Base-by-base conservation (phyloP, 805 yeast species). In the Kluyveromyces siamensis region DNA sequence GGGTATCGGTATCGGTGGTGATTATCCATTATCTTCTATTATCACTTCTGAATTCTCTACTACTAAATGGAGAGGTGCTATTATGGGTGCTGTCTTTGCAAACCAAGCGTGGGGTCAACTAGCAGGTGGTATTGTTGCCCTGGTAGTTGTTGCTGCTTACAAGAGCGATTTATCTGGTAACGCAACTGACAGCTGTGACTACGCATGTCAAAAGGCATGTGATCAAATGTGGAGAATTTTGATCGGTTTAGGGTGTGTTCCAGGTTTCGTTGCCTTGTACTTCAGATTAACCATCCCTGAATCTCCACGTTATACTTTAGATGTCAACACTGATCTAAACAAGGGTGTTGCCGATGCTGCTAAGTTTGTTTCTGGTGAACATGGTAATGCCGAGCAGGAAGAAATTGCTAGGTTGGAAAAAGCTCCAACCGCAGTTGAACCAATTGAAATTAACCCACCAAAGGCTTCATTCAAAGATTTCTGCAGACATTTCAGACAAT, bases 1-100 rank as follows among this genome's bases (percentile, higher is more conserved):
- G 87, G 96, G 96, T 76, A 83, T 89, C 60, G 96, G 96, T 80
- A 89, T 88, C 59, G 96, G 96, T 74, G 96, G 96, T 77, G 96
- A 88, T 73, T 88, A 88, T 68, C 96, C 96, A 57, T 76, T 89
- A 61, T 87, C 96, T 16, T 87, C 96, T n/a, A 84, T 88, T 67
- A 88, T 88, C 56, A 84, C 96, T 9, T 83, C 96, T 50, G 96
- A 88, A 74, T 88, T 88, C 62, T 78, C 96, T 27, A 87, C 96
- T 51, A 88, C 96, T 56, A 87, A 85, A 70, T 88, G 96, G 95
- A 86, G 96, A 81, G 96, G 96, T 77, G 96, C 96, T 55, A 87
- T 87, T 60, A 88, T 88, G 96, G 89, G 87, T 64, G 95, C 96
- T 27, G 96, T 88, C 49, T 90, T 90, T 69, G 91, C 96, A 50